These are phyloP conservation scores for Toxoplasma gondii DNA, from an alignment of 169 alveolate genomes.

Conservation along the genomic window DNA sequence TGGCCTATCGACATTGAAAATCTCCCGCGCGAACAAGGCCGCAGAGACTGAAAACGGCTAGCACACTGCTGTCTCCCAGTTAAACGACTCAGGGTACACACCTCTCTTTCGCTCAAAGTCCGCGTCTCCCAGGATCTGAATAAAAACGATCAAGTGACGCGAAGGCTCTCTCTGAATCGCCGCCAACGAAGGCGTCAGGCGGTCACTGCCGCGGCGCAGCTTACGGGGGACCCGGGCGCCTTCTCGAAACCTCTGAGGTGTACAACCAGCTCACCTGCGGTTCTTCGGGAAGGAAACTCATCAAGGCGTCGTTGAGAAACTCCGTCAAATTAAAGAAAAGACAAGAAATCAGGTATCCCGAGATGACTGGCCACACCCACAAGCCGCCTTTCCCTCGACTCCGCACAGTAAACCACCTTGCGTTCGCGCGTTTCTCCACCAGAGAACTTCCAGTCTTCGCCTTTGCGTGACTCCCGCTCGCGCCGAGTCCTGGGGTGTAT, in stretches of 20 bases:
- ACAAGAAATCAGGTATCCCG: conserved; percentile 45
- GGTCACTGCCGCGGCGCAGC: no score
- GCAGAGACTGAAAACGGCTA: no score
- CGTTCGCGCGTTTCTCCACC: neutral
- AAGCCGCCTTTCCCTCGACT: conserved; percentile 42
- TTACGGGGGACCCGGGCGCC: no score
- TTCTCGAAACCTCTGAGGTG: neutral
- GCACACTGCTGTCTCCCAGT: no score
- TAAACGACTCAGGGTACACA: no score
- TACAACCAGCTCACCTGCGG: neutral
- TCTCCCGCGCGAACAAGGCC: no score
- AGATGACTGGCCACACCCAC: conserved; percentile 59
- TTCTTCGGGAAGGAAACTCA: neutral
- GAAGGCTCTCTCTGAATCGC: no score
- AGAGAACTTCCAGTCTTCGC: neutral
- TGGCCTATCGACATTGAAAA: no score
- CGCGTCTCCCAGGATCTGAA: no score
- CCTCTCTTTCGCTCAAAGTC: no score
- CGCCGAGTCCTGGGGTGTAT: neutral
- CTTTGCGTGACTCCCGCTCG: neutral
- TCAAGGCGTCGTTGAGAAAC: neutral
- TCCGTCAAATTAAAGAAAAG: conserved; percentile 27
- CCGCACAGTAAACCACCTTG: conserved; percentile 29
- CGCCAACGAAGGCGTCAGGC: no score
- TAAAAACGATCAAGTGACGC: no score